Evolutionary conservation across 345 rosid genomes (phyloP), one percentile per base, ranked within the genome.

Genomic region (Eutrema japonicum): DNA sequence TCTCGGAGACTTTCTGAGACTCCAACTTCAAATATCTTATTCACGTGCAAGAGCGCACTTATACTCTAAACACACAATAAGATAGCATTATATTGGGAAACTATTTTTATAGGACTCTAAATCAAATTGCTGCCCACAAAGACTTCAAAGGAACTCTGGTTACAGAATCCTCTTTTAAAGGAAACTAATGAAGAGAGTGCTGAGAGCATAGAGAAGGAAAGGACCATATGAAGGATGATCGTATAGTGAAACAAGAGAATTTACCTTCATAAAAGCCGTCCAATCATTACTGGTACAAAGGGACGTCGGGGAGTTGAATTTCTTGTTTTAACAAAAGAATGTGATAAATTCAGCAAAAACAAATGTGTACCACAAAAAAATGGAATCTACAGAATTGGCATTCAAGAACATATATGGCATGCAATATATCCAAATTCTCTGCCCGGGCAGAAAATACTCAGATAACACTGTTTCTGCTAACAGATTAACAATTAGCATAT

Each of bases 241-340:
- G 72, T 43, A 41, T 16, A 67, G 53, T 8, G 46, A 53, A 35
- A 41, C 22, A 14, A 62, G 22, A 52, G 8, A 53, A 8, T 43
- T 38, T 85, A 89, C 98, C 96, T 94, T 94, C 80, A 87, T 68
- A 81, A 94, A 89, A 35, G 96, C 84, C 62, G 89, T 80, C 98
- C 97, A 94, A 72, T 94, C 98, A 57, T 88, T 73, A 78, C 76
- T 68, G 59, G 95, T 84, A 70, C 86, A 88, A 35, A 78, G 62
- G 72, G 92, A 84, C 80, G 90, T 89, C 72, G 96, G 98, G 35
- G 93, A 91, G 82, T 91, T 88, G 83, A 94, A 91, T 88, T 94
- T 94, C 98, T 94, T 68, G 72, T 73, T 54, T 41, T 37, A 60
- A 30, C 75, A 77, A 64, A 72, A 78, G 68, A 78, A 50, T 10